A percentile compares a stretch with the other conserved stretches of the same genome.
phyloP scores from a whole-genome alignment of 1,284 basidiomycete genomes.

The Leccinum holopus region DNA sequence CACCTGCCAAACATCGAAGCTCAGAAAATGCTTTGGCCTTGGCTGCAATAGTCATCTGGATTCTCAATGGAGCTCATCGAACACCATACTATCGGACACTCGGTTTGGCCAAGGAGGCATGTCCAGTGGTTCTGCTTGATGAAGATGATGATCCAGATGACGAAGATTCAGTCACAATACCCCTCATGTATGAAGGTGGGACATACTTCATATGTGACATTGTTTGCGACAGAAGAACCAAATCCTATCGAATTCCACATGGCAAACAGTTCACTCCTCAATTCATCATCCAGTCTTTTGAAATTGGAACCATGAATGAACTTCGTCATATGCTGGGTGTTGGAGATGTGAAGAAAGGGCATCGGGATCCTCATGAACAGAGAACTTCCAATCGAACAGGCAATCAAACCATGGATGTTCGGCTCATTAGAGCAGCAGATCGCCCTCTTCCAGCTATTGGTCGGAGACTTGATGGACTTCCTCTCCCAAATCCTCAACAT shows the following conservation, averaged over 20 bases:
- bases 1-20: background rate
- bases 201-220: background rate
- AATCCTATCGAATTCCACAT: background rate
- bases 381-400: background rate
- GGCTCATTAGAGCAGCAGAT: background rate
- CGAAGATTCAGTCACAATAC: background rate
- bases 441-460: background rate
- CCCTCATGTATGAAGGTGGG: conserved; percentile 10
- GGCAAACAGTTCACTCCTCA: background rate
- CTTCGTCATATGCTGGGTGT: background rate
- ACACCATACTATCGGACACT: background rate
- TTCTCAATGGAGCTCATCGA: conserved; percentile 8
- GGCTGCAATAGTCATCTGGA: conserved; percentile 5
- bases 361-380: background rate
- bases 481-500: background rate
- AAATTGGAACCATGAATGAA: background rate
- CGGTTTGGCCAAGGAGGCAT: conserved; percentile 2
- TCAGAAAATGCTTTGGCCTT: conserved; percentile 2
- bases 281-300: background rate
- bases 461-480: background rate
- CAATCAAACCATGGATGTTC: background rate
- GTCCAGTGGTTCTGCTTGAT: background rate
- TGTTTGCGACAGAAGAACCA: background rate
- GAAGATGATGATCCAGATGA: background rate
- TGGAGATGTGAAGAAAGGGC: background rate